Evolutionary conservation across 1,284 basidiomycete genomes (phyloP), one percentile per base, ranked within the genome.

Genomic region (Ceratobasidium sp.): DNA sequence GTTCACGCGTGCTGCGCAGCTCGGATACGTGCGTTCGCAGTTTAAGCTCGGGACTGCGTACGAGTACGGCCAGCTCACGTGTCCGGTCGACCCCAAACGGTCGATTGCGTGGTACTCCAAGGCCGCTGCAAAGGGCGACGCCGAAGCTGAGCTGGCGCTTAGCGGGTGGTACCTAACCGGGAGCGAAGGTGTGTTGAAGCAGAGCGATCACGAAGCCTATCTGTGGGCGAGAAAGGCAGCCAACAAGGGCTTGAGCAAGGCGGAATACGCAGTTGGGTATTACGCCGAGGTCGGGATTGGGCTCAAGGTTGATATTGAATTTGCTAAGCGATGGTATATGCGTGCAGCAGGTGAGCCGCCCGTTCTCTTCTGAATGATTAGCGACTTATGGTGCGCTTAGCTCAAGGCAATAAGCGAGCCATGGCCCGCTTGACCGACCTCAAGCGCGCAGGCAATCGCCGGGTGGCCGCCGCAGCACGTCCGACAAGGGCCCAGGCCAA

Each of bases 301-400:
- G 28, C 92, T 98, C 78, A 96, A 96, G 82, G 92, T 94, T 78
- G 96, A 99, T 78, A 81, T 96, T 53, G 97, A 98, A 75, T 92
- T 97, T 80, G 96, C 97, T 21, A 98, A 97, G 82, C 86, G 93
- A 77, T 99, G 97, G 96, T 99, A 99, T 81, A 97, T 97, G 93
- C 89, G 97, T 52, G 94, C 96, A 58, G 94, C 96, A 75, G 94
- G 94, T 97, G 77, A 74, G 92, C 86, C 43, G 48, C 71, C 52
- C 74, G 36, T 74, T 23, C 12, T 34, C 41, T 32, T 18, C 45
- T 18, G 57, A 6, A 26, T 67, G n/a, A 23, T 34, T 60, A 48
- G 41, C 4, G 55, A 65, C 6, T 58, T 16, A 41, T 58, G 52
- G 10, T 48, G 18, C 48, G 43, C 45, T 1, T 77, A 95, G 95